These are phyloP conservation scores for Alternaria dauci DNA, from an alignment of 2,329 filamentous ascomycete genomes.

Conservation along the genomic window DNA sequence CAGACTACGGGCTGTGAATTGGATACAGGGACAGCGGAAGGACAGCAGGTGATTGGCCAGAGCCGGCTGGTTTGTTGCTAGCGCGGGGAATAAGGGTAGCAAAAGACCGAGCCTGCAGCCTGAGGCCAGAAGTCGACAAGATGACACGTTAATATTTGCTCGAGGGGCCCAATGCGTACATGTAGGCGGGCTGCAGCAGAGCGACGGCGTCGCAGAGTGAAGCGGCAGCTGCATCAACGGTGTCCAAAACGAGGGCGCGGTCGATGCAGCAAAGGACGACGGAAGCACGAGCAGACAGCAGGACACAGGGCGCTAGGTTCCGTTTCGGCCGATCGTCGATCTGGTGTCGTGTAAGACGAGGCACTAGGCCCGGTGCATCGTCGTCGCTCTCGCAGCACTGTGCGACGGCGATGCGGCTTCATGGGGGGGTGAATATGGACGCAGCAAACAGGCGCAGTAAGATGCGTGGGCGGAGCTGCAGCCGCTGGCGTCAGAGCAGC, in stretches of 20 bases:
- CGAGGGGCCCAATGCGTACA: neutral
- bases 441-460: neutral
- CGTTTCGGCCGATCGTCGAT: conserved; percentile 15
- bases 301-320: conserved; percentile 12
- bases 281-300: neutral
- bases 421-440: neutral
- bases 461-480: neutral
- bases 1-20: neutral
- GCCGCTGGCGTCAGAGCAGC: conserved; percentile 20
- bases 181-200: neutral
- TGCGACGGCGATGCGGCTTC: conserved; percentile 11
- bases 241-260: conserved; percentile 3
- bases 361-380: conserved; percentile 5
- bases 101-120: conserved; percentile 17
- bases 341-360: conserved; percentile 11
- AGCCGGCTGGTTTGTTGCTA: conserved; percentile 1
- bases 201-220: conserved; percentile 7
- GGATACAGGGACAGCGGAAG: conserved; percentile 6
- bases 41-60: conserved; percentile 18
- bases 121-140: conserved; percentile 13
- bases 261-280: neutral
- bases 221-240: conserved; percentile 3
- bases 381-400: neutral
- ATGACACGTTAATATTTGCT: conserved; percentile 19
- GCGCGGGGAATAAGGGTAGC: conserved; percentile 16